Percentiles rank a stretch among this genome's conserved stretches.
phyloP scores from a whole-genome alignment of 139 green algal species.

The Haematococcus lacustris region DNA sequence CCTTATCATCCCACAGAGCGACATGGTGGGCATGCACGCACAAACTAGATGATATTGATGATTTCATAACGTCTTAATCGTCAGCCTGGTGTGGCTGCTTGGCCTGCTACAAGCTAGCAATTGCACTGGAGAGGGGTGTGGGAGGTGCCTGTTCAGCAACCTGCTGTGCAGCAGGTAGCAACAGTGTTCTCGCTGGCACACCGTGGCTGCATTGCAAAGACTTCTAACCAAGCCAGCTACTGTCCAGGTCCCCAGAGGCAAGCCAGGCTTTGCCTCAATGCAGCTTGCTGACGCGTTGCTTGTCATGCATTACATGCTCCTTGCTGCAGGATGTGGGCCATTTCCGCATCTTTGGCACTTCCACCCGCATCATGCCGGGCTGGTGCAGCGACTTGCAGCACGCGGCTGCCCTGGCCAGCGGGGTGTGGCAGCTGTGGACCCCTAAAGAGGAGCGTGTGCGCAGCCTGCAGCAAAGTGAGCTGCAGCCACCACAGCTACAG shows the following conservation, averaged over 20 bases:
- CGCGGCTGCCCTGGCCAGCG: constrained; percentile 39
- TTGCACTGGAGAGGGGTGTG: too few species aligned
- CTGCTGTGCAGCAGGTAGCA: too few species aligned
- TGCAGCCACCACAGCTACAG: too few species aligned
- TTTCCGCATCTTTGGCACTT: constrained; percentile 55
- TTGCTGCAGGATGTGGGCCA: constrained; percentile 41
- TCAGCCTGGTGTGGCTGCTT: too few species aligned
- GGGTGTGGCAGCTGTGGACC: constrained; percentile 40
- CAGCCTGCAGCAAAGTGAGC: too few species aligned
- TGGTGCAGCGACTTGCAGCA: constrained; percentile 57
- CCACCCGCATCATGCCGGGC: constrained; percentile 51
- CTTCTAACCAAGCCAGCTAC: too few species aligned
- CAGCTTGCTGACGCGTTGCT: not conserved
- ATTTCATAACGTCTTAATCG: too few species aligned
- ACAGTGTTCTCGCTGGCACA: too few species aligned
- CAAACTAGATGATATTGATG: too few species aligned
- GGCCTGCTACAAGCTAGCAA: too few species aligned
- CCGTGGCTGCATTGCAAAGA: too few species aligned
- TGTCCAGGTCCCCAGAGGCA: not conserved
- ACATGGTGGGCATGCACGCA: constrained; percentile 34
- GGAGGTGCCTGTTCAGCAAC: not conserved
- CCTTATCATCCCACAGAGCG: constrained; percentile 49
- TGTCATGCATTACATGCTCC: not conserved
- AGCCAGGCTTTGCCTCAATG: not conserved
- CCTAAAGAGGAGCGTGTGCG: too few species aligned